phyloP scores from a whole-genome alignment of 75 land plant species.

The Pseudotsuga menziesii region DNA sequence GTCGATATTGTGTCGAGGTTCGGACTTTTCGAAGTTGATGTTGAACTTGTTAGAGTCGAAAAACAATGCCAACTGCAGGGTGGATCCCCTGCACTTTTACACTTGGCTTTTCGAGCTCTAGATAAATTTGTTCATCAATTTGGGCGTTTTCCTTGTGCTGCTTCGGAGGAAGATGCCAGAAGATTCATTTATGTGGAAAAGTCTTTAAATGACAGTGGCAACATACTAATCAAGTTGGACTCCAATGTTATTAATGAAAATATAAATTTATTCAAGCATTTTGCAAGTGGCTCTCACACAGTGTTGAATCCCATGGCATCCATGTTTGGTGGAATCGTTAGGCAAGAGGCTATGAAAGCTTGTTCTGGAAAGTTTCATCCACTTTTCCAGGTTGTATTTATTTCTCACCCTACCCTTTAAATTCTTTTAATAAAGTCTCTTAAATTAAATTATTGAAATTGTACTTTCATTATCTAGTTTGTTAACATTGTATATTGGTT shows the following conservation, averaged over 20 bases:
- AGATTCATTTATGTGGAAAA: constrained; percentile 30
- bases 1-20: too few relatives aligned
- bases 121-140: constrained; percentile 53
- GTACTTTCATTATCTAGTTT: too few relatives aligned
- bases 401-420: too few relatives aligned
- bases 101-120: constrained; percentile 89
- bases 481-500: too few relatives aligned
- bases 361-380: constrained; percentile 96
- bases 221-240: constrained; percentile 40
- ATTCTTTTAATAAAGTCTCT: too few relatives aligned
- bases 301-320: constrained; percentile 96
- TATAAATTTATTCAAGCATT: constrained; percentile 32
- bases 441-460: too few relatives aligned
- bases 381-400: constrained; percentile 57
- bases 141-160: constrained; percentile 75
- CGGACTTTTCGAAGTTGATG: too few relatives aligned
- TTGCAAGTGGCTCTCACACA: constrained; percentile 83
- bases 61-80: too few relatives aligned
- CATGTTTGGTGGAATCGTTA: constrained; percentile 94
- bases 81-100: constrained; percentile 82
- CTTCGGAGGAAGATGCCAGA: constrained; percentile 59
- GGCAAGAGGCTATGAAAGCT: constrained; percentile 91
- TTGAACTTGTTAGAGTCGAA: too few relatives aligned
- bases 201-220: constrained; percentile 42
- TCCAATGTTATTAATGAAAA: constrained; percentile 30